These are phyloP conservation scores for Aspergillus carlsbadensis DNA, from an alignment of 495 filamentous ascomycete genomes.

Conservation along the genomic window DNA sequence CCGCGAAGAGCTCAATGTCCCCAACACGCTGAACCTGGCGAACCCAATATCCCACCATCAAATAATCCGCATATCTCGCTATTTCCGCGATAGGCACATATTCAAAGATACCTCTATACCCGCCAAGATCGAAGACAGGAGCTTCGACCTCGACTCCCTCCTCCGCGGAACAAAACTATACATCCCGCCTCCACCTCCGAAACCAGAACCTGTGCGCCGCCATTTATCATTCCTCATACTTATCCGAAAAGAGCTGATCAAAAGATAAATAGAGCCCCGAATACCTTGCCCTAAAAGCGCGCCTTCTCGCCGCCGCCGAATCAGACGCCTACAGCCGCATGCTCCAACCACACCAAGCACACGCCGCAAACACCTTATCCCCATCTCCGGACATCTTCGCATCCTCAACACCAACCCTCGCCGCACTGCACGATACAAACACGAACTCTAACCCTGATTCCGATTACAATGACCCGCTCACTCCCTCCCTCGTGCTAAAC, in stretches of 20 bases:
- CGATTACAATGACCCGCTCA: constrained; percentile 46
- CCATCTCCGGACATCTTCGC: constrained; percentile 51
- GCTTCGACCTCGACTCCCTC: constrained; percentile 67
- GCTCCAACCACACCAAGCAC: constrained; percentile 29
- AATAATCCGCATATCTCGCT: constrained; percentile 64
- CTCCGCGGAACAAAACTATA: constrained; percentile 74
- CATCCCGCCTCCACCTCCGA: constrained; percentile 71
- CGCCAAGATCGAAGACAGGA: constrained; percentile 24
- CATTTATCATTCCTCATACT: not conserved
- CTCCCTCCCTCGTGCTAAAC: constrained; percentile 45
- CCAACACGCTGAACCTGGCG: constrained; percentile 47
- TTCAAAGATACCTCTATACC: not conserved
- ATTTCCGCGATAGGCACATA: constrained; percentile 36
- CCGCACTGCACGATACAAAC: constrained; percentile 32
- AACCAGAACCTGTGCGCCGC: constrained; percentile 65
- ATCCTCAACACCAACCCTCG: constrained; percentile 31
- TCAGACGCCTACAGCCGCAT: constrained; percentile 72
- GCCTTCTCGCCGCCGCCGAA: constrained; percentile 78
- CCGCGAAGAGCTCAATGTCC: constrained; percentile 34
- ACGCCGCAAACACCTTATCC: constrained; percentile 46
- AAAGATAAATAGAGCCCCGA: constrained; percentile 63
- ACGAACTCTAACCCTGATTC: constrained; percentile 32
- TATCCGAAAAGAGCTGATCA: not conserved
- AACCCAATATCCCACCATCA: constrained; percentile 79
- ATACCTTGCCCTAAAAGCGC: constrained; percentile 86